Base-by-base conservation (phyloP, 257 asterid genomes). In the Solanum commersonii region DNA sequence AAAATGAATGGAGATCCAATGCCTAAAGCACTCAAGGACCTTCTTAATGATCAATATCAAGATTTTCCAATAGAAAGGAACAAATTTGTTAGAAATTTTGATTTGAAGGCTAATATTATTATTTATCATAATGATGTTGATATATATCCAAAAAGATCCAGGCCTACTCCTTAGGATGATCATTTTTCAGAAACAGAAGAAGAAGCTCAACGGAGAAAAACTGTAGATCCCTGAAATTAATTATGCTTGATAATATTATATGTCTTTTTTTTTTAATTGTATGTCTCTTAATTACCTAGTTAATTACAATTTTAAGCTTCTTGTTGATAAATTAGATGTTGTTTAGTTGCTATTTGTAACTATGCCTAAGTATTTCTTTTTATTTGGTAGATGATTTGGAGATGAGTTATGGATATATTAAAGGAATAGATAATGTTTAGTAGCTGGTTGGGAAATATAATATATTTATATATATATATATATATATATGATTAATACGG, bases 11-110 rank as follows among this genome's bases (percentile, higher is more conserved):
- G 89, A 60, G 93, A 92, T 72, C 90, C 90, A 1, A 95, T 96
- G 95, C 98, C 98, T 27, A 91, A 91, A 88, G 94, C 95, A 77
- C 91, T 96, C 52, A 42, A 38, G 2, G 95, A 91, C 35, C 92
- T 95, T 44, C 15, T 94, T 14, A 74, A 82, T 79, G 46, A 84
- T 85, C 86, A 81, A 22, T 60, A 60, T 23, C 56, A n/a, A 29
- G 82, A 84, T 29, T 56, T 84, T 12, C 52, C 44, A 13, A 76
- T 38, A 29, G 71, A 65, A 49, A 22, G 29, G 5, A 77, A 86
- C n/a, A 92, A 65, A 52, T 94, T 92, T 59, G 44, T 89, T 34
- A 90, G 91, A 49, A 71, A 93, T 90, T 94, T 95, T 81, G 91
- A 93, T 68, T 87, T 88, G 29, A 89, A 84, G 84, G 87, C 95